A percentile compares a stretch with the other conserved stretches of the same genome.
Conservation (phyloP, 164 flowering plant species). For the Sextonia rubra region DNA sequence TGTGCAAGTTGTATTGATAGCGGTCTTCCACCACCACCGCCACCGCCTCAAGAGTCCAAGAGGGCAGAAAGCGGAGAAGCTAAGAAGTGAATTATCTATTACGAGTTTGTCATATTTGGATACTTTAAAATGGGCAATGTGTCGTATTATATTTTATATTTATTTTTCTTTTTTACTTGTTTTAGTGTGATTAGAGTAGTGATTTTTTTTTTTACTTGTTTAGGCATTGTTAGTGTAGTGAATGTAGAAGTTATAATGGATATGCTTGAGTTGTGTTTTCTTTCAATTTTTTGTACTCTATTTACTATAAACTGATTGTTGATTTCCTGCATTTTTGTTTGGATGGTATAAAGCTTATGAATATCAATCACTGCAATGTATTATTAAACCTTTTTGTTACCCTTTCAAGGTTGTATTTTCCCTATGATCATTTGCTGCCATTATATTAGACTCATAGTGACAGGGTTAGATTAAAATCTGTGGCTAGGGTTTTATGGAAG, state of each 20-base stretch:
- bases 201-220: no score
- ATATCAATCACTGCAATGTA: no score
- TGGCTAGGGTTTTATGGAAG: no score
- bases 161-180: neutral
- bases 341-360: no score
- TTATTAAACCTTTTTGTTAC: no score
- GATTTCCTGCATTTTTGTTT: neutral
- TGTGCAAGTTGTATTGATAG: slow-evolving; percentile 73
- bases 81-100: neutral
- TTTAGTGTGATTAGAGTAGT: neutral
- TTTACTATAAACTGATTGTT: neutral
- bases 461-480: no score
- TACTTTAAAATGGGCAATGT: neutral
- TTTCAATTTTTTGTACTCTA: neutral
- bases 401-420: no score
- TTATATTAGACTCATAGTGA: no score
- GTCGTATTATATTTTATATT: neutral
- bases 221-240: neutral
- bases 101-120: no score
- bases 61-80: slow-evolving; percentile 13
- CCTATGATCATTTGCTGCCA: no score
- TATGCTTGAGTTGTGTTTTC: neutral
- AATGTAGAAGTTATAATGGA: neutral
- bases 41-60: slow-evolving; percentile 20
- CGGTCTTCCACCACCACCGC: slow-evolving; percentile 37